phyloP scores from a whole-genome alignment of 208 protist genomes.

The Trypanosoma rangeli region DNA sequence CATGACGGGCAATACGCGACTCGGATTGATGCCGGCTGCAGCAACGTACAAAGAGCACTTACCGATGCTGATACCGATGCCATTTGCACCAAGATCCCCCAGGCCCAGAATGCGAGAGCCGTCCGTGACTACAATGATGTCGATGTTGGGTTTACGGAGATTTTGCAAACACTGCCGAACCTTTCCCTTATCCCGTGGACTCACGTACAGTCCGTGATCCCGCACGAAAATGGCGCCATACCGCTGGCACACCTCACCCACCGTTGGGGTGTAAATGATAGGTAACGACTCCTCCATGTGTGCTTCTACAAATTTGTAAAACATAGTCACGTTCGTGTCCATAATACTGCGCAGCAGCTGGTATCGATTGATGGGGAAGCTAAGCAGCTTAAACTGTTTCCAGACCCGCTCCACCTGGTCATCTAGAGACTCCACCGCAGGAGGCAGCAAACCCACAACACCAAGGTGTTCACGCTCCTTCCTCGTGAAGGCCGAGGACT shows the following conservation, averaged over 20 bases:
- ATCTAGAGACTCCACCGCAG: slow-evolving; percentile 44
- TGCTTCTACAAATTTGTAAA: slow-evolving; percentile 40
- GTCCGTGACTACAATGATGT: slow-evolving; percentile 93
- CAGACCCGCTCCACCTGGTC: slow-evolving; percentile 51
- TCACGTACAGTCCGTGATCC: slow-evolving; percentile 80
- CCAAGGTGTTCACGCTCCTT: slow-evolving; percentile 54
- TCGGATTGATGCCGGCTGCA: slow-evolving; percentile 77
- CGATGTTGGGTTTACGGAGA: slow-evolving; percentile 56
- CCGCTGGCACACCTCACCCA: slow-evolving; percentile 84
- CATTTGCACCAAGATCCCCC: slow-evolving; percentile 89
- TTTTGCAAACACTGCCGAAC: slow-evolving; percentile 69
- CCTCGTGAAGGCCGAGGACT: slow-evolving; percentile 58
- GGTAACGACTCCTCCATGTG: slow-evolving; percentile 54
- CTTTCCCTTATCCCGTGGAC: slow-evolving; percentile 47
- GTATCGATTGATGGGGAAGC: slow-evolving; percentile 49
- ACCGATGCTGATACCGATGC: slow-evolving; percentile 94
- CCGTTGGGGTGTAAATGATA: slow-evolving; percentile 73
- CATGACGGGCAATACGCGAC: slow-evolving; percentile 80
- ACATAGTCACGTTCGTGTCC: slow-evolving; percentile 50
- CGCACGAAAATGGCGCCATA: slow-evolving; percentile 61
- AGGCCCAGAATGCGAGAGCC: slow-evolving; percentile 91
- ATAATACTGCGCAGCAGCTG: slow-evolving; percentile 42
- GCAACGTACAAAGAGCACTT: slow-evolving; percentile 90
- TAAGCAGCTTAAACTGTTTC: slow-evolving; percentile 38
- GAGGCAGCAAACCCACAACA: slow-evolving; percentile 55